These are phyloP conservation scores for Ulvella scutata DNA, from an alignment of 139 green algal genomes.

Conservation along the genomic window DNA sequence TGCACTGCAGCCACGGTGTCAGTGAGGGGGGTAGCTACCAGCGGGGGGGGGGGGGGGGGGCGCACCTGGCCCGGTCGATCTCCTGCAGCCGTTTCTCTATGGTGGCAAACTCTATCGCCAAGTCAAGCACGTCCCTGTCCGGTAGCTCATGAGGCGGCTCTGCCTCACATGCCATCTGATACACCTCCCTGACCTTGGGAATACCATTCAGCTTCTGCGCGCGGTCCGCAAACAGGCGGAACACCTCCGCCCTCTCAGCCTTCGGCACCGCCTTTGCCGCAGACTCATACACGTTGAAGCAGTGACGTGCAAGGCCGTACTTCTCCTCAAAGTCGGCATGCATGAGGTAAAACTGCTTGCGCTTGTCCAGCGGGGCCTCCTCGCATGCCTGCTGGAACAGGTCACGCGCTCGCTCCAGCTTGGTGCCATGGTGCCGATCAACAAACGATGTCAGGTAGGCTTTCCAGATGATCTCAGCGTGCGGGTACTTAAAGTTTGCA, in stretches of 20 bases:
- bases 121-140: constrained; percentile 50
- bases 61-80: constrained; percentile 68
- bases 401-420: constrained; percentile 88
- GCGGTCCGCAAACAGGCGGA: constrained; percentile 73
- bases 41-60: too few relatives aligned
- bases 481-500: constrained; percentile 88
- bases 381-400: constrained; percentile 57
- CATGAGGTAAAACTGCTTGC: constrained; percentile 48
- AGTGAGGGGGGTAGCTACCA: too few relatives aligned
- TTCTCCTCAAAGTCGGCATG: constrained; percentile 87
- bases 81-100: constrained; percentile 85
- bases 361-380: constrained; percentile 28
- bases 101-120: constrained; percentile 31
- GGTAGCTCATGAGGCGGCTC: constrained; percentile 46
- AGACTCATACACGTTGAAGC: constrained; percentile 77
- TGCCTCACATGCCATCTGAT: constrained; percentile 74
- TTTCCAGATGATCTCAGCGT: constrained; percentile 87
- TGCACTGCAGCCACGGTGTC: too few relatives aligned
- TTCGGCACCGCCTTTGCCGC: constrained; percentile 46
- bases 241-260: constrained; percentile 54
- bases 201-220: constrained; percentile 89
- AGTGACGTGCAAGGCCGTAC: constrained; percentile 71
- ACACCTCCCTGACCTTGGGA: constrained; percentile 77
- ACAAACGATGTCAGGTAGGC: constrained; percentile 86
- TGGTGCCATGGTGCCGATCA: constrained; percentile 54